Conservation (phyloP, 495 filamentous ascomycete genomes). For the Aspergillus egyptiacus region DNA sequence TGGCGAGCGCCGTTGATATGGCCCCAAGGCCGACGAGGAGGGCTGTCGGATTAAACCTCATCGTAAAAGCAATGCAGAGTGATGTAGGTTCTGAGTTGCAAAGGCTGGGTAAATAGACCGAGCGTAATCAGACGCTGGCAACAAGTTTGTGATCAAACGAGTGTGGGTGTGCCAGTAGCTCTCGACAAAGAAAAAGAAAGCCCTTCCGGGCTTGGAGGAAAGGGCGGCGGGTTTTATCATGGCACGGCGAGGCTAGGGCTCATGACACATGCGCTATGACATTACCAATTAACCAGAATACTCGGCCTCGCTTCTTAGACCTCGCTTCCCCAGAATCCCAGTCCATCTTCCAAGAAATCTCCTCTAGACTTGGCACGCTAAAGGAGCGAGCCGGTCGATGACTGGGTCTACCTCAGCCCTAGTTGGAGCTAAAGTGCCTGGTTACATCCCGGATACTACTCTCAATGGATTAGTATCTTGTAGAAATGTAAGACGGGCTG, state of each 20-base stretch:
- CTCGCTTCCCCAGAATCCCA: neutral
- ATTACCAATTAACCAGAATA: too few relatives aligned
- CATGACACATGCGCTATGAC: neutral
- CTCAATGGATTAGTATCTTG: neutral
- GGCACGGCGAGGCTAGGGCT: neutral
- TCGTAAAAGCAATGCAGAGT: neutral
- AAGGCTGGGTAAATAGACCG: neutral
- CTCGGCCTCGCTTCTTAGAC: too few relatives aligned
- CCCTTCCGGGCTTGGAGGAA: neutral
- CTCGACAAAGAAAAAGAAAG: neutral
- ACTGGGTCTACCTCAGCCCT: neutral
- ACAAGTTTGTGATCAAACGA: neutral
- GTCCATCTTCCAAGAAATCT: neutral
- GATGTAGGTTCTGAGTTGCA: neutral
- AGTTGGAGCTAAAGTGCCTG: neutral
- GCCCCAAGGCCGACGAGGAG: slow-evolving; percentile 5
- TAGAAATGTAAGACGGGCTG: neutral
- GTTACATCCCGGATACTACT: neutral
- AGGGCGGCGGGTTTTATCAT: neutral
- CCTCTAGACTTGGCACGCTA: neutral
- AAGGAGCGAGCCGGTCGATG: neutral
- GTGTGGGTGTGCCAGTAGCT: slow-evolving; percentile 1
- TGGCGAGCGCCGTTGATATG: slow-evolving; percentile 17
- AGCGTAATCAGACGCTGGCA: neutral
- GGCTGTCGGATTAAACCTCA: slow-evolving; percentile 3